Base-by-base conservation (phyloP, 345 rosid genomes). In the Excoecaria agallocha region DNA sequence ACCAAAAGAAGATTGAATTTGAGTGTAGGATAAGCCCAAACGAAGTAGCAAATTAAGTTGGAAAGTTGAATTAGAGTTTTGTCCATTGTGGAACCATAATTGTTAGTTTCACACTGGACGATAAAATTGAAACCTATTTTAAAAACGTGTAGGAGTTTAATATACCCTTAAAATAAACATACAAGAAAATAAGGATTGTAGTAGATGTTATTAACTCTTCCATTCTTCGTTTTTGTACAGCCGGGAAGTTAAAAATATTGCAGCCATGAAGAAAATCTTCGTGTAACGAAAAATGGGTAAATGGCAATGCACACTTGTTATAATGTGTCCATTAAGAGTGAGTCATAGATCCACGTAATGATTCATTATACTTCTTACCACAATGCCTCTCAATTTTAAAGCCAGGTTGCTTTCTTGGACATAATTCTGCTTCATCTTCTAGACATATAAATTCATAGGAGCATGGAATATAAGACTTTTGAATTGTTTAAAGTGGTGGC, bases 231-330 rank as follows among this genome's bases (percentile, higher is more conserved):
- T 75, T 80, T 64, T 75, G n/a, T 75, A 80, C 90, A 94, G 98
- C 84, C 93, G 51, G 55, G 97, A 94, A 83, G 85, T 90, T 68
- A 88, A 88, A 83, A 94, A 94, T 81, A 83, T 90, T 60, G 82
- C 90, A 25, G 91, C 93, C 38, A 71, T 86, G 80, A 92, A 69
- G 82, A 91, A 77, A 80, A 87, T 82, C n/a, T 90, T 92, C 10
- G 65, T 85, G 62, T 93, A 82, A 72, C 84, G 90, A 77, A 76
- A 41, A 72, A 48, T 43, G 82, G 96, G 98, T 94, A 88, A 30
- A 83, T 20, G 16, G 3, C 55, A 11, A 37, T 22, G 6, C 37
- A 41, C 45, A 3, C 10, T 17, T 35, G 22, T 60, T 38, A 35
- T 39, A 51, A 39, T 16, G 59, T 43, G 45, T 17, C 12, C 39